These are phyloP conservation scores for Macadamia integrifolia DNA, from an alignment of 164 flowering plant genomes.

Conservation along the genomic window DNA sequence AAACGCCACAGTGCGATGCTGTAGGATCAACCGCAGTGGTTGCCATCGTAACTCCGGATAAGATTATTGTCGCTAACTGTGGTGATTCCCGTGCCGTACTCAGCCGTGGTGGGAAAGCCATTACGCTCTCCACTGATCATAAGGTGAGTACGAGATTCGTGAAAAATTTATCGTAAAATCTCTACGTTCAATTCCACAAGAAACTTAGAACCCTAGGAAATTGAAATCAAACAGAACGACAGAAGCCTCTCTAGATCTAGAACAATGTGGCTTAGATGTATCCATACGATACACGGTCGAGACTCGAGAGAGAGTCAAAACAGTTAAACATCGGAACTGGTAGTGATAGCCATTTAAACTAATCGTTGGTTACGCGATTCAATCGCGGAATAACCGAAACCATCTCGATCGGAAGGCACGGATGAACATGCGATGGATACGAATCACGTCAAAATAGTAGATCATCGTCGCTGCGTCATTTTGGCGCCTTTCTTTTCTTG, in stretches of 20 bases:
- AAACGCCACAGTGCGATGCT: constrained; percentile 65
- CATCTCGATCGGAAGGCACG: not conserved
- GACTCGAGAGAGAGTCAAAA: too few species aligned
- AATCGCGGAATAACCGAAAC: not conserved
- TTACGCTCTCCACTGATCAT: constrained; percentile 60
- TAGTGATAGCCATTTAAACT: too few species aligned
- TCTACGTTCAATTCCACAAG: too few species aligned
- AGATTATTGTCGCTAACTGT: constrained; percentile 76
- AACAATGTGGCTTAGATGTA: too few species aligned
- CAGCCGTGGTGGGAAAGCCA: constrained; percentile 50
- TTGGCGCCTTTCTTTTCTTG: not conserved
- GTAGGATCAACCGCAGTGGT: constrained; percentile 91
- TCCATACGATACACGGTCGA: too few species aligned
- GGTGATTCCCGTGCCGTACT: constrained; percentile 89
- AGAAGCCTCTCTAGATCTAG: too few species aligned
- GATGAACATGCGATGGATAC: too few species aligned
- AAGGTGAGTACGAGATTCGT: constrained; percentile 28
- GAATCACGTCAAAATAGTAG: too few species aligned
- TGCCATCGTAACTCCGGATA: constrained; percentile 54
- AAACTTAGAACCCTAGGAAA: too few species aligned
- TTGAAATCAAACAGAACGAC: too few species aligned
- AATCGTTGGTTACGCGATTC: not conserved
- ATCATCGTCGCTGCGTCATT: not conserved
- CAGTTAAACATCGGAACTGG: too few species aligned
- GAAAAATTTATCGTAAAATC: too few species aligned